Evolutionary conservation across 352 stramenopile species (phyloP), one percentile per base, ranked within the genome.

Genomic region (Phytophthora foliorum): DNA sequence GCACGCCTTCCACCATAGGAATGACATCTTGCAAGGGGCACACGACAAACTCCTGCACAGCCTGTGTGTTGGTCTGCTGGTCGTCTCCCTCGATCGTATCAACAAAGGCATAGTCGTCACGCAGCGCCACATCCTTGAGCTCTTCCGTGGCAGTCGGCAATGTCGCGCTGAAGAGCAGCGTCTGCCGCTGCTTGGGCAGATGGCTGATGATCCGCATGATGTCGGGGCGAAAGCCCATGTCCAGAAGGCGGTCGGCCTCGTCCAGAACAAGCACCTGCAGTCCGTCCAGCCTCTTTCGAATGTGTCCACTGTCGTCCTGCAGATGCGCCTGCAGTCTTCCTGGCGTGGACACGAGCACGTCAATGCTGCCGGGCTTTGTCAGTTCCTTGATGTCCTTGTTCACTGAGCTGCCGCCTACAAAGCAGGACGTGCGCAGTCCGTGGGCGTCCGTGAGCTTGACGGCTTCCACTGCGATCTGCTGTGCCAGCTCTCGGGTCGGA

Each of bases 341-440:
- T 10, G 98, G 98, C 19, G 97, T 99, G 24, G 95, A 95, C 31
- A 99, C 94, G 4, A 99, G 75, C 55, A 99, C 95, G 72, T 99
- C 88, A 10, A 97, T 82, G 4, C 75, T 67, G 14, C 50, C 59
- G 11, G 60, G 21, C 8, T 70, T 57, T 3, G 66, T 77, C 9
- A 95, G 63, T 46, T 77, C 68, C 66, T 80, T 77, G 1, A 79
- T 50, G 48, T 93, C 86, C 63, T 88, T 82, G 42, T 87, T 81
- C 45, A 98, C 92, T 32, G 94, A 93, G 13, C 82, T 98, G 25
- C 97, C 97, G 16, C 97, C 97, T 41, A 92, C 77, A 64, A 93
- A 90, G 70, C 78, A 93, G 36, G 74, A 66, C 4, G 84, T 85
- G 46, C 69, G 66, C 41, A 97, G 71, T 24, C 73, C 61, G 72